These are phyloP conservation scores for Pelargonium australe DNA, from an alignment of 441 rosid genomes.

Conservation along the genomic window DNA sequence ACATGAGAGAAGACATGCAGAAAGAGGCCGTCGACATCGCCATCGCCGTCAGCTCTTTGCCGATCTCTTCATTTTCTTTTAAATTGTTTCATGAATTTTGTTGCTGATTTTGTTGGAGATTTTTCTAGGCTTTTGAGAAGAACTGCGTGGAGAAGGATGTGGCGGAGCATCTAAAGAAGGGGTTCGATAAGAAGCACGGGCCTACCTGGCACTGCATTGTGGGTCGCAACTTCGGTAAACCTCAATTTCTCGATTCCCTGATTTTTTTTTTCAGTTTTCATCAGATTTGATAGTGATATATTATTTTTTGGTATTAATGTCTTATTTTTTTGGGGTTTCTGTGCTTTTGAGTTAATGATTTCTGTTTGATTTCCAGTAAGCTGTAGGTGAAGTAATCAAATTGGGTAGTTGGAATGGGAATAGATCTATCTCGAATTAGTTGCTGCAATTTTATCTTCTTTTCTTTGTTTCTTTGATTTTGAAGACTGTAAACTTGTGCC, in stretches of 20 bases:
- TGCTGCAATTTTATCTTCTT: too few species aligned
- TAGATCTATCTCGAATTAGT: too few species aligned
- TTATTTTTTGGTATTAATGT: too few species aligned
- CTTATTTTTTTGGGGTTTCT: constrained; percentile 16
- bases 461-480: too few species aligned
- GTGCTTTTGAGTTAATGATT: too few species aligned
- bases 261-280: background rate
- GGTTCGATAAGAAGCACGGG: constrained; percentile 88
- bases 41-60: constrained; percentile 39
- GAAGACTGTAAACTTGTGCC: too few species aligned
- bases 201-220: constrained; percentile 99
- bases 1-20: constrained; percentile 95
- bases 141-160: constrained; percentile 85
- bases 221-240: constrained; percentile 93
- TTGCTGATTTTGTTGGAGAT: too few species aligned
- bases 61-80: background rate
- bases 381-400: too few species aligned
- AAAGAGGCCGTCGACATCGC: constrained; percentile 86
- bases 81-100: too few species aligned
- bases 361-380: too few species aligned
- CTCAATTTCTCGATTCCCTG: constrained; percentile 2
- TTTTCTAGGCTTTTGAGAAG: constrained; percentile 63
- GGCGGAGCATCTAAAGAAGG: constrained; percentile 95
- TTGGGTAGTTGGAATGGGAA: too few species aligned
- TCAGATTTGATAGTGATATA: background rate